Base-by-base conservation (phyloP, 2,329 filamentous ascomycete species). In the Pseudogymnoascus sp. region DNA sequence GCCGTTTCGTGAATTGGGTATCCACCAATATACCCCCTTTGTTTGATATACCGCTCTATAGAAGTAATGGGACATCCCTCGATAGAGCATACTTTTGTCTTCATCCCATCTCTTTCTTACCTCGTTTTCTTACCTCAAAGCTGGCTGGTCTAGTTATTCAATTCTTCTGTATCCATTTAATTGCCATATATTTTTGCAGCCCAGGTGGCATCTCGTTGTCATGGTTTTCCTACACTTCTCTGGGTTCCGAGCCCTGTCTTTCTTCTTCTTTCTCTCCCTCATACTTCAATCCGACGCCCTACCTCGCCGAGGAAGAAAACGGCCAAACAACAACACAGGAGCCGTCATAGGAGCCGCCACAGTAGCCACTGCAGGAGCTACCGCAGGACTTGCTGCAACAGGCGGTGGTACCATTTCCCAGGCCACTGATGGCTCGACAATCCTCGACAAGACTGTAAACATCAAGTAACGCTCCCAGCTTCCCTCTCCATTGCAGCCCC, bases 341-440 rank as follows among this genome's bases (percentile, higher is more conserved):
- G 18, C 18, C 28, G 34, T 16, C 23, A 14, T 14, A 53, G 23
- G 12, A 14, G 23, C 46, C 8, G 16, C 46, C 21, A 5, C 25
- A 34, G 46, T 25, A 56, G 18, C 46, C 14, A 16, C 46, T 21
- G 11, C 49, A 34, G 46, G 46, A 56, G 18, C 5, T 34, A 56
- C 46, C 8, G 46, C 46, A 12, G 46, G 46, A 16, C 46, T 56
- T 11, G 46, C 25, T n/a, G 61, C 61, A 56, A 16, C 61, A n/a
- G 42, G 25, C 9, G 34, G 21, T 59, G 38, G 42, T 8, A 36
- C 77, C 5, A 65, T 79, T 16, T 75, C 77, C 4, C 65, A 67
- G 23, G 82, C 82, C 2, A 79, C 79, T 0, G 82, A 85, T 71
- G 82, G 82, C 3, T 82, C 79, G 2, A 81, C 73, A 40, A 84